Evolutionary conservation across 1,139 yeast species (phyloP), one percentile per base, ranked within the genome.

Genomic region (Yamadazyma songkhlaensis): DNA sequence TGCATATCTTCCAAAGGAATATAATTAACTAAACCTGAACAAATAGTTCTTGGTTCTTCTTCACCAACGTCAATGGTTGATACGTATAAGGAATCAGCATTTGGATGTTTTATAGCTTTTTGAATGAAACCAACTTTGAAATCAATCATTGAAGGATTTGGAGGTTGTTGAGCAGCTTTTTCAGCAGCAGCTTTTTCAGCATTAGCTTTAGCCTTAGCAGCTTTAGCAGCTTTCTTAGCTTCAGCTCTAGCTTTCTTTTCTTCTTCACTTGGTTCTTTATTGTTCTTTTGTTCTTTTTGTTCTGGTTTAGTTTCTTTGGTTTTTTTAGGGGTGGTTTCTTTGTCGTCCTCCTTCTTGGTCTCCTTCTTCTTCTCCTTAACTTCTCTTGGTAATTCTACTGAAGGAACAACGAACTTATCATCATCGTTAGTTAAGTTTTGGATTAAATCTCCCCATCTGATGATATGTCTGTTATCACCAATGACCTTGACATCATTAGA

Each of bases 51-150:
- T 58, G 98, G 98, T 56, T 86, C 95, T 49, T 74, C 90, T 55
- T 92, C 98, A 48, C 98, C 99, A 75, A 88, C 83, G 48, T 94
- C 89, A 55, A 94, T 92, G 39, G 98, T 92, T 25, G 97, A 90
- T 44, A 92, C 95, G 61, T 94, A 94, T 55, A 94, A 74, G 3
- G 96, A 76, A 64, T 94, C 99, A 28, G 98, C 99, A 60, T 94
- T 94, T 46, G 98, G 98, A 67, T 94, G 99, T 66, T 87, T 87
- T 57, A 86, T 76, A 35, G 97, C 97, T 72, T 92, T 92, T 69
- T 90, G 90, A 56, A 94, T 94, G 74, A 83, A 88, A 35, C 99
- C 99, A 44, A 92, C 97, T 59, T 96, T 81, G 66, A 92, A 80
- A 59, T 90, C 97, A 57, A 92, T 79, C 77, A 84, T 72, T 25